Evolutionary conservation across 352 stramenopile species (phyloP).

Genomic region (Paralagenidium karlingii): DNA sequence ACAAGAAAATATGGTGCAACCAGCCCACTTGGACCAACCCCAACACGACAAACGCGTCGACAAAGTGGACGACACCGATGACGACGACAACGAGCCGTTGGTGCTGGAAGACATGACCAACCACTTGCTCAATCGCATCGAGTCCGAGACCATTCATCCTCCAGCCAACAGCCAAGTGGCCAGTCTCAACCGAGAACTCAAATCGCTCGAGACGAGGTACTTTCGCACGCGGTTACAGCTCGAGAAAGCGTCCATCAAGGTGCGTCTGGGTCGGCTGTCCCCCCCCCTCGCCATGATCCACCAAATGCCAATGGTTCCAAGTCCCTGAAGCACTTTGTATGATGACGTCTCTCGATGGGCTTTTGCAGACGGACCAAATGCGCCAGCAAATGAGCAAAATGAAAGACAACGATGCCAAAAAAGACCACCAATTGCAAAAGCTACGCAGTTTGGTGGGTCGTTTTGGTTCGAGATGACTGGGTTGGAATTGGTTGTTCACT

Average conservation of each 20-base stretch:
- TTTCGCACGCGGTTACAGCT: conserved; percentile 59
- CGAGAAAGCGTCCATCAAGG: conserved; percentile 56
- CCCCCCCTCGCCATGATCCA: not conserved
- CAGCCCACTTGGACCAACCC: too few species aligned
- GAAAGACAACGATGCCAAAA: conserved; percentile 15
- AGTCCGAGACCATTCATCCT: conserved; percentile 15
- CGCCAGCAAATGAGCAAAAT: conserved; percentile 36
- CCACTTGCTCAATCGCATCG: too few species aligned
- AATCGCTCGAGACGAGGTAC: conserved; percentile 59
- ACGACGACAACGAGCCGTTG: too few species aligned
- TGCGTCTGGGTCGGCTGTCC: conserved; percentile 3
- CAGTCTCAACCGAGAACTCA: conserved; percentile 51
- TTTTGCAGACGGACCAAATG: conserved; percentile 44
- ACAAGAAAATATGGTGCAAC: too few species aligned
- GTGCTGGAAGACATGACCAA: too few species aligned
- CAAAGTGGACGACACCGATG: too few species aligned
- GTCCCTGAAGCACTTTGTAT: not conserved
- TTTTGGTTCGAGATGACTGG: too few species aligned
- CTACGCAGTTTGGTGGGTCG: conserved; percentile 32
- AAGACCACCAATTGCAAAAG: conserved; percentile 49
- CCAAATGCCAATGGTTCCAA: not conserved
- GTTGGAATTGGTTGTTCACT: too few species aligned
- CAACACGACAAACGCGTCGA: too few species aligned
- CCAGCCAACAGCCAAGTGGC: conserved; percentile 42
- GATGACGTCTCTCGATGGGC: too few species aligned